Evolutionary conservation across 2,329 filamentous ascomycete species (phyloP).

Genomic region (Fusarium sp.): DNA sequence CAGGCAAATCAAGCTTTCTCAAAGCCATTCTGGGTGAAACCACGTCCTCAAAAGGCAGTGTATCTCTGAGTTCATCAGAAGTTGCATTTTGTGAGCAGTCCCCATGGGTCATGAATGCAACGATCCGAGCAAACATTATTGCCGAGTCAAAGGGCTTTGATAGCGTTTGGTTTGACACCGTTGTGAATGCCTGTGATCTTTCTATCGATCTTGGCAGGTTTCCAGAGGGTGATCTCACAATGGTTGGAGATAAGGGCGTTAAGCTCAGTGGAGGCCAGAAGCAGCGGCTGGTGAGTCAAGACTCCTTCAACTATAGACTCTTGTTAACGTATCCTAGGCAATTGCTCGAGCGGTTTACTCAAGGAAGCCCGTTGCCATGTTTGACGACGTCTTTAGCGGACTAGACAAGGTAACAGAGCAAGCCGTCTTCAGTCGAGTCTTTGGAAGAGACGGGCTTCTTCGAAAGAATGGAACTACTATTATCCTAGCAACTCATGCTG

Average conservation of each 20-base stretch:
- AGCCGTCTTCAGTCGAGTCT: slow-evolving; percentile 54
- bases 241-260: slow-evolving; percentile 49
- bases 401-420: slow-evolving; percentile 57
- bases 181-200: slow-evolving; percentile 52
- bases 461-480: slow-evolving; percentile 45
- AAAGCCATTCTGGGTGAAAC: slow-evolving; percentile 49
- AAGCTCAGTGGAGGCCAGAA: slow-evolving; percentile 53
- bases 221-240: slow-evolving; percentile 40
- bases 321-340: slow-evolving; percentile 29
- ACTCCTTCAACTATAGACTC: too few species aligned
- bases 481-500: slow-evolving; percentile 52
- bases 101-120: slow-evolving; percentile 51
- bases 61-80: slow-evolving; percentile 40
- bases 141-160: slow-evolving; percentile 48
- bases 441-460: slow-evolving; percentile 53
- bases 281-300: slow-evolving; percentile 47
- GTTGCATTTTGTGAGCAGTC: slow-evolving; percentile 50
- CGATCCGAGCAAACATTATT: slow-evolving; percentile 52
- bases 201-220: slow-evolving; percentile 44
- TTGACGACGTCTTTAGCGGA: slow-evolving; percentile 57
- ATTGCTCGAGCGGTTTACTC: slow-evolving; percentile 52
- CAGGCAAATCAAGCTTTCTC: slow-evolving; percentile 49
- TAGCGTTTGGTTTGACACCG: slow-evolving; percentile 46
- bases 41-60: slow-evolving; percentile 26
- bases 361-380: slow-evolving; percentile 49